A percentile compares a stretch with the other conserved stretches of the same genome.
phyloP scores from a whole-genome alignment of 140 eudicot genomes.

The Bidens hawaiensis region DNA sequence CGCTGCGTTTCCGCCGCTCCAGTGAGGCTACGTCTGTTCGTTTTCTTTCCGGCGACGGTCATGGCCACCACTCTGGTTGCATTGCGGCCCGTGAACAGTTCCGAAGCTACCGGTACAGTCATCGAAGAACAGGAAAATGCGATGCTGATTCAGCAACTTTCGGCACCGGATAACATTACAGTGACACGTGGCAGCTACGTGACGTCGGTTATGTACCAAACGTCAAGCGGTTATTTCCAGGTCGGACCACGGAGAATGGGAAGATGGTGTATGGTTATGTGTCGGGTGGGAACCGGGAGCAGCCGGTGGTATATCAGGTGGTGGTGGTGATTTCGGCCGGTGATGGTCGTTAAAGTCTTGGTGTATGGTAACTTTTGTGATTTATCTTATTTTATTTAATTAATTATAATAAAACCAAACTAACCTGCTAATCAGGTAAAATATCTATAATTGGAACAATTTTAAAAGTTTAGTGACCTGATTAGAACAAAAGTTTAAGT shows the following conservation, averaged over 20 bases:
- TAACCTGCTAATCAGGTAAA: no score
- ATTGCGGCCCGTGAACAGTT: conserved; percentile 21
- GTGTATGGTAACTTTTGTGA: no score
- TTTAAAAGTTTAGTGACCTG: no score
- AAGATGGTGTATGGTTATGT: conserved; percentile 31
- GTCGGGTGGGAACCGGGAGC: conserved; percentile 41
- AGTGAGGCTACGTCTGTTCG: conserved; percentile 53
- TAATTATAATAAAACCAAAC: no score
- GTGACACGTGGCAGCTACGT: conserved; percentile 30
- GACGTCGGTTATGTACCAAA: conserved; percentile 20
- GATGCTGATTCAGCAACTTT: conserved; percentile 21
- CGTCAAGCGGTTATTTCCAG: conserved; percentile 28
- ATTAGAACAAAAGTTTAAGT: no score
- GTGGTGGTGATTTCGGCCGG: no score
- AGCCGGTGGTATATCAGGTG: conserved; percentile 55
- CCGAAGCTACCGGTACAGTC: conserved; percentile 19
- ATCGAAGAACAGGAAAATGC: conserved; percentile 17
- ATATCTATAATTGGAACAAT: no score
- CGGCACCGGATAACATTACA: conserved; percentile 12
- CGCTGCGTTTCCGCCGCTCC: conserved; percentile 37
- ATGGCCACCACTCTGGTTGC: no score
- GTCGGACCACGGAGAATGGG: conserved; percentile 27
- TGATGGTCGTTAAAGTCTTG: no score
- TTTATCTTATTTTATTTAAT: no score
- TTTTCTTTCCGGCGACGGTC: conserved; percentile 32